Conservation (phyloP, 345 rosid species). For the Lepidium didymum region DNA sequence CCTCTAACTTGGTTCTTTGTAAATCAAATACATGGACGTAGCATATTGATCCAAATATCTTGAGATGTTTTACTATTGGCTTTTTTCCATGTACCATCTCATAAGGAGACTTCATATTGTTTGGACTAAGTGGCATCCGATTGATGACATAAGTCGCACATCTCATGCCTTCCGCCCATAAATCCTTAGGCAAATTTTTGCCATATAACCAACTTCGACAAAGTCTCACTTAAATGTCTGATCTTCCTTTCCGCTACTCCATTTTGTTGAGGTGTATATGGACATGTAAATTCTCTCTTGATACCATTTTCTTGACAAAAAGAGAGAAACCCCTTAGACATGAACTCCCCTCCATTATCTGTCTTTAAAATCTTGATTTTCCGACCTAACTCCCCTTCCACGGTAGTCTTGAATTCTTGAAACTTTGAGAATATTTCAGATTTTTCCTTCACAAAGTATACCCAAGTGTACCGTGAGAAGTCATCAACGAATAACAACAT, state of each 20-base stretch:
- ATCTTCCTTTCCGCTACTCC: too few relatives aligned
- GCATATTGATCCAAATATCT: not conserved
- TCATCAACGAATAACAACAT: not conserved
- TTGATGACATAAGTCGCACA: slow-evolving; percentile 15
- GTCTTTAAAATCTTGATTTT: too few relatives aligned
- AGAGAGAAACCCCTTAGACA: too few relatives aligned
- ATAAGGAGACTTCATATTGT: not conserved
- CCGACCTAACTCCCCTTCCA: too few relatives aligned
- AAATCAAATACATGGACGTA: too few relatives aligned
- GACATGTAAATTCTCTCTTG: too few relatives aligned
- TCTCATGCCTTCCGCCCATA: not conserved
- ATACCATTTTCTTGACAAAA: too few relatives aligned
- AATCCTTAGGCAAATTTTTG: not conserved
- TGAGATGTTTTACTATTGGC: not conserved
- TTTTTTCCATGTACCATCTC: not conserved
- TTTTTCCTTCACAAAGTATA: too few relatives aligned
- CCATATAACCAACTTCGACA: not conserved
- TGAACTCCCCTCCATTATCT: too few relatives aligned
- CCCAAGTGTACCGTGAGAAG: not conserved
- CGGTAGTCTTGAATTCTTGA: not conserved
- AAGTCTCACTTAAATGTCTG: not conserved
- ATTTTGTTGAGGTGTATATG: too few relatives aligned
- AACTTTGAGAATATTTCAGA: not conserved
- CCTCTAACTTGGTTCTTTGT: too few relatives aligned
- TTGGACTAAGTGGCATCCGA: not conserved